phyloP scores from a whole-genome alignment of 192 early-diverging fungal species.

The Rhizoclosmatium sp. region DNA sequence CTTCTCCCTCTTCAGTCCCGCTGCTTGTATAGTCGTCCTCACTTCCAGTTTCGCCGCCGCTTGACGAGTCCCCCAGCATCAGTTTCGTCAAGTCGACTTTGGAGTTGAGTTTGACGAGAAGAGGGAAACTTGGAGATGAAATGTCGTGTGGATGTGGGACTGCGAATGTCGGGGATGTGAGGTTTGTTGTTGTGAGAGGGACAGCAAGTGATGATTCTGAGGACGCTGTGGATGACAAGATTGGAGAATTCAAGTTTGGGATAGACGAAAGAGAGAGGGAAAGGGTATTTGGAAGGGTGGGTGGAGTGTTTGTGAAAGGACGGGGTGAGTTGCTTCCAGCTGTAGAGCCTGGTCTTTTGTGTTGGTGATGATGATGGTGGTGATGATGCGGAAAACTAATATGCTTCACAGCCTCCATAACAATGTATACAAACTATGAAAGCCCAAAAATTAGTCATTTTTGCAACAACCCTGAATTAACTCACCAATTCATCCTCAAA shows the following conservation, averaged over 20 bases:
- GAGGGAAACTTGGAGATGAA: conserved; percentile 16
- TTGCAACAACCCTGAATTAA: not conserved
- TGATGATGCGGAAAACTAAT: conserved; percentile 22
- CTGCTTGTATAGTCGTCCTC: not conserved
- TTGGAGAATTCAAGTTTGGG: not conserved
- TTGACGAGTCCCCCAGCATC: not conserved
- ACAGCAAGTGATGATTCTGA: conserved; percentile 11
- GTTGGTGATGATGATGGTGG: conserved; percentile 15
- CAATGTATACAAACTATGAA: conserved; percentile 52
- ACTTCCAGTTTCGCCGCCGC: not conserved
- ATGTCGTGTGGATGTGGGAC: conserved; percentile 32
- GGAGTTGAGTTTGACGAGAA: conserved; percentile 14
- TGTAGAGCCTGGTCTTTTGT: not conserved
- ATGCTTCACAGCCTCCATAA: conserved; percentile 49
- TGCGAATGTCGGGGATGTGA: not conserved
- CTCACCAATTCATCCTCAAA: conserved; percentile 70
- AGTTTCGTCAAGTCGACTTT: conserved; percentile 28
- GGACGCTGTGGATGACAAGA: conserved; percentile 10
- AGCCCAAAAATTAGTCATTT: not conserved
- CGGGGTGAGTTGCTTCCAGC: not conserved
- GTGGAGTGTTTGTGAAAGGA: not conserved
- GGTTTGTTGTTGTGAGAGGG: not conserved
- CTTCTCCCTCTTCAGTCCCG: not conserved
- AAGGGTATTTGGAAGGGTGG: not conserved
- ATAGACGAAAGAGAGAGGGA: not conserved